Evolutionary conservation across 1,139 yeast genomes (phyloP), one percentile per base, ranked within the genome.

Genomic region (Dujonia santamariae): DNA sequence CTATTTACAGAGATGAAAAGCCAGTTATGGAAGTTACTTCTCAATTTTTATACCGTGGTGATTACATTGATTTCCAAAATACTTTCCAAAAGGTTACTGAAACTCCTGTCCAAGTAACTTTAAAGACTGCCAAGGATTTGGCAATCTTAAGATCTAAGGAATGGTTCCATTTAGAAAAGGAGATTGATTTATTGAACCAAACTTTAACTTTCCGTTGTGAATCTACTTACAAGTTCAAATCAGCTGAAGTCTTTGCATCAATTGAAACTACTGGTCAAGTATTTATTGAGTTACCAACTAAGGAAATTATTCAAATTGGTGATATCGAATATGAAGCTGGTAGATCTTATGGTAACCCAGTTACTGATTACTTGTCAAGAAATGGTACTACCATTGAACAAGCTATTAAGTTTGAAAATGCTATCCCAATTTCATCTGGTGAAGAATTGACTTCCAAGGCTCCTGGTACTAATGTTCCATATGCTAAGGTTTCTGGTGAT

Each of bases 401-500:
- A 67, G 96, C 96, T 41, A 75, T 92, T 42, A 72, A 77, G 54
- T 85, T 92, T 59, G 98, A 90, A 63, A 85, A 87, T 57, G 78
- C 87, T 37, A 90, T 90, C 53, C 96, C 97, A 51, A 76, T 92
- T 48, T 80, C 86, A 36, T 79, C 87, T 41, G 81, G 84, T 48
- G 85, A 92, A 48, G 81, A 76, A 48, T 72, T 85, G 50, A 64
- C 75, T 31, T 74, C 86, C 20, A 81, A 82, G 55, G 85, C 94
- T 30, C 95, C 95, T 47, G 77, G 83, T 40, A 79, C 90, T 37
- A 92, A 92, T 61, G 97, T 88, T 67, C 88, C 96, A 29, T 94
- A 94, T 58, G 98, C 97, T 44, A 85, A 81, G 55, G 97, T 92
- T 29, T 92, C 98, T 44, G 97, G 98, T 57, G 99, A 92, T 62